Conservation (phyloP, 2,329 filamentous ascomycete genomes). For the Verticillium nubilum region DNA sequence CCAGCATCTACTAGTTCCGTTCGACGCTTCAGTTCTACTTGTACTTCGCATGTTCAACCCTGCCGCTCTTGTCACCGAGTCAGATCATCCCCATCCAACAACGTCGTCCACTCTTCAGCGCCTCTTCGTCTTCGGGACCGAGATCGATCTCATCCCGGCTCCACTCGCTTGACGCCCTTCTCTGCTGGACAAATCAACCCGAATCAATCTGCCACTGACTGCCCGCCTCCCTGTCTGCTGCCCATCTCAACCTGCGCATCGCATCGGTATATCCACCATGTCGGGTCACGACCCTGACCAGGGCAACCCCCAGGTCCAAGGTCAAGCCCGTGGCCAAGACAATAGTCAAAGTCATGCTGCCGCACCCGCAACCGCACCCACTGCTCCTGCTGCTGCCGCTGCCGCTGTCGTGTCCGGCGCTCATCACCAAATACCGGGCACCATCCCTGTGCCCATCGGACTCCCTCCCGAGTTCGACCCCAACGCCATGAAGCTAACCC, state of each 20-base stretch:
- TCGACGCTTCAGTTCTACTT: too few relatives aligned
- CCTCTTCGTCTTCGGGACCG: not conserved
- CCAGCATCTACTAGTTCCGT: not conserved
- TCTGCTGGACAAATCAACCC: not conserved
- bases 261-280: not conserved
- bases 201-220: not conserved
- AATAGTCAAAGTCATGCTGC: not conserved
- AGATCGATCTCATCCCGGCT: not conserved
- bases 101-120: not conserved
- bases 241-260: not conserved
- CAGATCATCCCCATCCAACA: not conserved
- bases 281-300: not conserved
- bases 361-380: not conserved
- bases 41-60: not conserved
- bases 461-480: conserved; percentile 26
- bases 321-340: not conserved
- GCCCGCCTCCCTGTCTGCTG: not conserved
- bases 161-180: not conserved
- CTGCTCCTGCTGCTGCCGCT: conserved; percentile 10
- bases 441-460: not conserved
- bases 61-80: not conserved
- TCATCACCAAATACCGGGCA: not conserved
- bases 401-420: conserved; percentile 14
- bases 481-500: conserved; percentile 47
- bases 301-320: not conserved